Base-by-base conservation (phyloP, 352 stramenopile genomes). In the Thalassiosira livingstoniorum region DNA sequence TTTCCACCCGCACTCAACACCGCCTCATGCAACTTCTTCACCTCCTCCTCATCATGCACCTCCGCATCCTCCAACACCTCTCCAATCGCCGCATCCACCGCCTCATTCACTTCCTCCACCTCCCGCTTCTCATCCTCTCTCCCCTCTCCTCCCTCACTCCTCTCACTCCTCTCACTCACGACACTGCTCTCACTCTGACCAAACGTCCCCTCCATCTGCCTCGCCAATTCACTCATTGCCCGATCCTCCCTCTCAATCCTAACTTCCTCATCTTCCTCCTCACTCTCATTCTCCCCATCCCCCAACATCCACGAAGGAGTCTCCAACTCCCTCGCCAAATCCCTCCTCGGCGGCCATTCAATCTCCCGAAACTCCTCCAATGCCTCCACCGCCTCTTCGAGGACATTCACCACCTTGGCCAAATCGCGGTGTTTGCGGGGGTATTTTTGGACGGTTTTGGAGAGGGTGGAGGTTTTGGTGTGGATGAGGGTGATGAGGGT, bases 311-410 rank as follows among this genome's bases (percentile, higher is more conserved):
- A 78, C 67, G 58, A 82, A n/a, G 80, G 80, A 1, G 13, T 55
- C 11, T 82, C 70, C 57, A 84, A 77, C 2, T 82, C 34, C 21
- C 63, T 27, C 37, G 76, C 70, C 51, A 82, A 63, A 34, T 73
- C 72, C 45, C 29, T 62, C 54, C 69, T 55, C 0, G 90, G 90
- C 61, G 88, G 86, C 87, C 90, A 93, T 61, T 82, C 58, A 62
- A 93, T 80, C 27, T 77, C 83, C 74, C 88, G 79, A 85, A 94
- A 95, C 45, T 87, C 73, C 18, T 85, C 68, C 15, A 95, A 61
- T 21, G 80, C 63, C 23, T 90, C 78, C 0, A 93, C 76, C 15
- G 80, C 63, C 23, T 90, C 78, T 0, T 92, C 76, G 7, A 87
- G 82, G 72, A 90, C 88, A 35, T 78, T 67, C 39, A 95, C 55